Conservation (phyloP, 768 basidiomycete genomes). For the Lactarius hengduanensis region DNA sequence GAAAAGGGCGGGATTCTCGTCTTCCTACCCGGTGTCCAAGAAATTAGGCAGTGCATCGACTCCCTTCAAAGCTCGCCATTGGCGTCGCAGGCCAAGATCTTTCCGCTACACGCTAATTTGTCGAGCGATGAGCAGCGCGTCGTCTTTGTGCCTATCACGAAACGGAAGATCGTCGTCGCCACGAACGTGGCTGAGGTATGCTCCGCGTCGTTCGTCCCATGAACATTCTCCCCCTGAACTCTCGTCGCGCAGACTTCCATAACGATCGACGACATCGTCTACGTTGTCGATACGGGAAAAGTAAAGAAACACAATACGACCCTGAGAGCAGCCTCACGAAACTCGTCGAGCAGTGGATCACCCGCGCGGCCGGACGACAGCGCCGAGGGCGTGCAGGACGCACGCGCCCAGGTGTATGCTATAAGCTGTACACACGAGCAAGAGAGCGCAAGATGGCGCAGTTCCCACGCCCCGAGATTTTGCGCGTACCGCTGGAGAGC, state of each 20-base stretch:
- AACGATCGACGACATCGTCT: conserved; percentile 85
- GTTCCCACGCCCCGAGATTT: conserved; percentile 85
- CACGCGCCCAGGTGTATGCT: conserved; percentile 78
- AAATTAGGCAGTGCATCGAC: conserved; percentile 77
- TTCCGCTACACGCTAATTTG: conserved; percentile 89
- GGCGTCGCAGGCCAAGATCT: conserved; percentile 47
- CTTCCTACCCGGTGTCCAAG: conserved; percentile 89
- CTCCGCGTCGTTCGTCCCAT: conserved; percentile 2
- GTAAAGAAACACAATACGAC: conserved; percentile 79
- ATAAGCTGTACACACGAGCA: conserved; percentile 79
- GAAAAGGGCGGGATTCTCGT: conserved; percentile 72
- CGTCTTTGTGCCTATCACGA: conserved; percentile 62
- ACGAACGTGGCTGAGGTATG: conserved; percentile 90
- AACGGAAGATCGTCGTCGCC: conserved; percentile 83
- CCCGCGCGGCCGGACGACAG: conserved; percentile 77
- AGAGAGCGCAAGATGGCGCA: conserved; percentile 65
- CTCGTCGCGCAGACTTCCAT: conserved; percentile 65
- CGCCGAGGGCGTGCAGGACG: conserved; percentile 89
- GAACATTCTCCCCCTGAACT: neutral
- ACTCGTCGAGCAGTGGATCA: conserved; percentile 78
- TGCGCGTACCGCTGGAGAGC: conserved; percentile 81
- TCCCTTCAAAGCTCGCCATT: conserved; percentile 43
- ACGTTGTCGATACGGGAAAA: conserved; percentile 81
- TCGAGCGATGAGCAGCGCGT: conserved; percentile 78
- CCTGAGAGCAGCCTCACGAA: conserved; percentile 68